Conservation (phyloP, 2,329 filamentous ascomycete species). For the Meredithiella fracta region DNA sequence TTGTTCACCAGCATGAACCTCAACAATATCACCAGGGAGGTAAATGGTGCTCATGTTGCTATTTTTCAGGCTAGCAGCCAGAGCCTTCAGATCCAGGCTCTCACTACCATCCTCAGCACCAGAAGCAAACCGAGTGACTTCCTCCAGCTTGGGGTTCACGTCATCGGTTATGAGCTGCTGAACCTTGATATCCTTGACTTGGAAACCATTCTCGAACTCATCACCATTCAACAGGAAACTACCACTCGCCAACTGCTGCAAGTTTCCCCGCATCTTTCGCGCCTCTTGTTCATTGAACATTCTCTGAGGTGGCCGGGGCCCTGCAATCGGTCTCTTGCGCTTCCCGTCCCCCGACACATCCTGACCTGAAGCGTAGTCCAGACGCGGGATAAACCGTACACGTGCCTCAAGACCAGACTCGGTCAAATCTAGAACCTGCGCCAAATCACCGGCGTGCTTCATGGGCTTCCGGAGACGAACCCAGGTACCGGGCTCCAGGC, state of each 20-base stretch:
- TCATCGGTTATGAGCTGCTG: slow-evolving; percentile 72
- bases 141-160: slow-evolving; percentile 83
- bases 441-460: slow-evolving; percentile 77
- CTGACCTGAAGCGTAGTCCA: slow-evolving; percentile 83
- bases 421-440: slow-evolving; percentile 81
- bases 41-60: slow-evolving; percentile 69
- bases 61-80: slow-evolving; percentile 79
- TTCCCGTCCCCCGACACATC: slow-evolving; percentile 52
- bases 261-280: slow-evolving; percentile 44
- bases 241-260: slow-evolving; percentile 26
- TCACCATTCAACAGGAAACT: slow-evolving; percentile 48
- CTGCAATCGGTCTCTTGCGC: slow-evolving; percentile 55
- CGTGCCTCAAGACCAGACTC: slow-evolving; percentile 81
- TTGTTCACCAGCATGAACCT: slow-evolving; percentile 91
- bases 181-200: slow-evolving; percentile 86
- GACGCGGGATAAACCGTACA: slow-evolving; percentile 71
- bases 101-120: slow-evolving; percentile 83
- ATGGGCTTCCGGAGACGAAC: slow-evolving; percentile 68
- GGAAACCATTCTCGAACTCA: slow-evolving; percentile 81
- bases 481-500: slow-evolving; percentile 74
- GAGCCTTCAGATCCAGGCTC: slow-evolving; percentile 77
- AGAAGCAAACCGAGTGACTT: slow-evolving; percentile 85
- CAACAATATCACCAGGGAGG: slow-evolving; percentile 84
- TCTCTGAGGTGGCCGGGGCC: slow-evolving; percentile 65
- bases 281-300: slow-evolving; percentile 89